These are phyloP conservation scores for Trypanosoma grayi DNA, from an alignment of 208 protist genomes.

Conservation along the genomic window DNA sequence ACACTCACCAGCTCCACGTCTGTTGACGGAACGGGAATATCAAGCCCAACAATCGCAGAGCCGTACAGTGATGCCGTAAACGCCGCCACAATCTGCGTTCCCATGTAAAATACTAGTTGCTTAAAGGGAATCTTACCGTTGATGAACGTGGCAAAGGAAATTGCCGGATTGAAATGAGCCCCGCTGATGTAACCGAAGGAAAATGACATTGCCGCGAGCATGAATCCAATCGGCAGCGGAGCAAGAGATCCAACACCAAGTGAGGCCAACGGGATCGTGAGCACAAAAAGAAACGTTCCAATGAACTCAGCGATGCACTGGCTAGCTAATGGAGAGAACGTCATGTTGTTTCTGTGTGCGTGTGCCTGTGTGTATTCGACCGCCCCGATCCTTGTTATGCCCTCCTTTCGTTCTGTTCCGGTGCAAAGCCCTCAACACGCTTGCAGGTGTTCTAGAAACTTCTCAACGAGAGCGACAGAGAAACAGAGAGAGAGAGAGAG, in stretches of 20 bases:
- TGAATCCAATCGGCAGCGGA: slow-evolving; percentile 86
- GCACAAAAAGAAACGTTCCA: slow-evolving; percentile 83
- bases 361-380: not conserved
- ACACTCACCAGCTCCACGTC: slow-evolving; percentile 37
- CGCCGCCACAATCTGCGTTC: slow-evolving; percentile 70
- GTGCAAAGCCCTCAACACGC: not conserved
- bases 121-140: slow-evolving; percentile 73
- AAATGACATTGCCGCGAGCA: slow-evolving; percentile 86
- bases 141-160: slow-evolving; percentile 86
- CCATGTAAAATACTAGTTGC: slow-evolving; percentile 63
- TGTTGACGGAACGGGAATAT: slow-evolving; percentile 54
- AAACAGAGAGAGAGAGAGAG: not conserved
- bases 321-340: slow-evolving; percentile 67
- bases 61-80: slow-evolving; percentile 75
- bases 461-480: not conserved
- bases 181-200: slow-evolving; percentile 91
- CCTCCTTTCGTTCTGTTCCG: no score
- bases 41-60: slow-evolving; percentile 67
- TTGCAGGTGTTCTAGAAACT: no score
- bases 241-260: slow-evolving; percentile 65
- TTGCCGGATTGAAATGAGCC: slow-evolving; percentile 92
- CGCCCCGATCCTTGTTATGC: no score
- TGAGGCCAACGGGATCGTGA: slow-evolving; percentile 70
- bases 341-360: slow-evolving; percentile 1
- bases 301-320: slow-evolving; percentile 79